phyloP scores from a whole-genome alignment of 805 yeast species.

The Starmerella stellata region DNA sequence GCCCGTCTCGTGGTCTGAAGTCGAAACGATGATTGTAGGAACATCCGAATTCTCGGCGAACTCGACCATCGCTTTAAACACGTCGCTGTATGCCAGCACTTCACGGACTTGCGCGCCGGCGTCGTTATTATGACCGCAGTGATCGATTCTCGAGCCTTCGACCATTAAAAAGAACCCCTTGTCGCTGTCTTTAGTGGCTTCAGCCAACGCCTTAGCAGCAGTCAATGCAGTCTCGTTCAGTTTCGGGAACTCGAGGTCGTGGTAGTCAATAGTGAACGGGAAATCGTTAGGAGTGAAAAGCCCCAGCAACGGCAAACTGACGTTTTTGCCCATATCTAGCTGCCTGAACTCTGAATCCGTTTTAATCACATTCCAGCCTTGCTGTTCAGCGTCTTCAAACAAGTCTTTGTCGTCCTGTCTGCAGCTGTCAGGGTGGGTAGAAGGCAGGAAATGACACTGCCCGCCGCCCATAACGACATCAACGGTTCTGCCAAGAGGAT shows the following conservation, averaged over 20 bases:
- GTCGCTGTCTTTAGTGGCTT: constrained; percentile 54
- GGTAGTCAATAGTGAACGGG: constrained; percentile 71
- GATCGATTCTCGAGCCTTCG: constrained; percentile 89
- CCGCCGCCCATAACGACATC: constrained; percentile 78
- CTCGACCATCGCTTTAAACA: constrained; percentile 55
- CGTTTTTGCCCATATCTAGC: constrained; percentile 40
- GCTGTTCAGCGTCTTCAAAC: constrained; percentile 38
- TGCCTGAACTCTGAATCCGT: constrained; percentile 41
- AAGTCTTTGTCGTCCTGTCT: constrained; percentile 55
- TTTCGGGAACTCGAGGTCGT: constrained; percentile 39
- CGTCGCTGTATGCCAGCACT: constrained; percentile 69
- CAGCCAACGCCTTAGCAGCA: constrained; percentile 49
- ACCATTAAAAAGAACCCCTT: constrained; percentile 71
- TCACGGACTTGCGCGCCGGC: constrained; percentile 90
- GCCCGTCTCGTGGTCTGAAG: constrained; percentile 93
- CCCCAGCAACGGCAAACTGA: constrained; percentile 58
- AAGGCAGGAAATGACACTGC: constrained; percentile 59
- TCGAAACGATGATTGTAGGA: constrained; percentile 62
- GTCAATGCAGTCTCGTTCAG: constrained; percentile 60
- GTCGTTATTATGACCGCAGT: constrained; percentile 86
- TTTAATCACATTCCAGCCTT: constrained; percentile 51
- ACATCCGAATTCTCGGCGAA: constrained; percentile 43
- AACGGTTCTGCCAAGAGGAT: constrained; percentile 69
- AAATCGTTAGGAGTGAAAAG: constrained; percentile 59
- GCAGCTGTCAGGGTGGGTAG: constrained; percentile 36